These are phyloP conservation scores for Lodderomyces metapsilosis DNA, from an alignment of 1,139 yeast genomes.

Conservation along the genomic window DNA sequence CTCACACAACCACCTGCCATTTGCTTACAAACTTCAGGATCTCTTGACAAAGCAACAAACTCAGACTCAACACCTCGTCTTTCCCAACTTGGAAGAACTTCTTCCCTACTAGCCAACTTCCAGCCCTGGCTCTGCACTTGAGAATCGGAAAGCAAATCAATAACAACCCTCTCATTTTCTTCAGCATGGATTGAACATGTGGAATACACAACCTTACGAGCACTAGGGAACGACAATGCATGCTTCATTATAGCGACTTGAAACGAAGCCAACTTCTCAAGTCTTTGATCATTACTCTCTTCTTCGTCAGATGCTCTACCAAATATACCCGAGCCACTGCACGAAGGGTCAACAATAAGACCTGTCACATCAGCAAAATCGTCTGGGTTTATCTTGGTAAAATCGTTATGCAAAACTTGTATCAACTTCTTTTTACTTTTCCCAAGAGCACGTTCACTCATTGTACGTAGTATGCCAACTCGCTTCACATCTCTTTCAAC, in stretches of 20 bases:
- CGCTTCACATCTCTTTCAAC: constrained; percentile 82
- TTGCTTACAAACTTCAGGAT: constrained; percentile 41
- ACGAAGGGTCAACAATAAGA: constrained; percentile 90
- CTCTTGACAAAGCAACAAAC: constrained; percentile 51
- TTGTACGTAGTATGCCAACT: constrained; percentile 66
- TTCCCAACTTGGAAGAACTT: constrained; percentile 81
- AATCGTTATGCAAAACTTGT: constrained; percentile 77
- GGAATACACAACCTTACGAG: constrained; percentile 80
- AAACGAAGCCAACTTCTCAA: constrained; percentile 75
- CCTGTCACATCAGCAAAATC: constrained; percentile 72
- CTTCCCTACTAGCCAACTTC: constrained; percentile 59
- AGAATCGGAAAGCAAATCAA: constrained; percentile 65
- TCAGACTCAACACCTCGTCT: constrained; percentile 77
- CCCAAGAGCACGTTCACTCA: constrained; percentile 82
- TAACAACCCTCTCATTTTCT: constrained; percentile 91
- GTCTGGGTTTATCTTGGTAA: constrained; percentile 63
- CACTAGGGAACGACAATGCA: constrained; percentile 79
- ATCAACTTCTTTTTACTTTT: constrained; percentile 44
- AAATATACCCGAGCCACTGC: constrained; percentile 96
- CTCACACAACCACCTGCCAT: constrained; percentile 87
- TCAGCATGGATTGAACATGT: constrained; percentile 93
- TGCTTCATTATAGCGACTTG: constrained; percentile 86
- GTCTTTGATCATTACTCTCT: constrained; percentile 54
- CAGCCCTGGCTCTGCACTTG: constrained; percentile 67
- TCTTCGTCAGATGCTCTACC: constrained; percentile 65